Conservation (phyloP, 1,284 basidiomycete genomes). For the Wolfiporia cocos region DNA sequence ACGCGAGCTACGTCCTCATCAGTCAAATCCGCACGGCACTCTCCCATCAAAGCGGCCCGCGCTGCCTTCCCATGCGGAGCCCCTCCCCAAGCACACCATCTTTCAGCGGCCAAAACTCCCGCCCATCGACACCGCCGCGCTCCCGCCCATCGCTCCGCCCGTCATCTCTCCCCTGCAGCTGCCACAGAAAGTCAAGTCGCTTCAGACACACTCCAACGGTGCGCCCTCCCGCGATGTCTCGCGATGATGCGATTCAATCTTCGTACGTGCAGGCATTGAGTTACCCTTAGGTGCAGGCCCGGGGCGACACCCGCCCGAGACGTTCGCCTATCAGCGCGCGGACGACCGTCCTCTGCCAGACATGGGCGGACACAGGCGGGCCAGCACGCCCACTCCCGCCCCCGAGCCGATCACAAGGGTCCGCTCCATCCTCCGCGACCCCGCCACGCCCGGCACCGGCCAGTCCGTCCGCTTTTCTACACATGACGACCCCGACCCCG, state of each 20-base stretch:
- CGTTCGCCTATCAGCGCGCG: constrained; percentile 3
- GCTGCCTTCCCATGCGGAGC: constrained; percentile 33
- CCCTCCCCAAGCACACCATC: constrained; percentile 27
- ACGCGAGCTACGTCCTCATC: constrained; percentile 42
- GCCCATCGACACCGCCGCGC: constrained; percentile 15
- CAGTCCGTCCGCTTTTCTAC: constrained; percentile 72
- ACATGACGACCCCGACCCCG: constrained; percentile 56
- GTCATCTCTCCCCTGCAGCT: constrained; percentile 16
- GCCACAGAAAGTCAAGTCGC: constrained; percentile 51
- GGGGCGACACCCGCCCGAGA: constrained; percentile 20
- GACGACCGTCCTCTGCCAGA: neutral
- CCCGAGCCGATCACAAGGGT: too few species aligned
- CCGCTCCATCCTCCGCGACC: constrained; percentile 64
- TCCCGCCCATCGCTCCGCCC: neutral
- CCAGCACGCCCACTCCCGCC: neutral
- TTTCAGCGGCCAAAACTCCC: constrained; percentile 31
- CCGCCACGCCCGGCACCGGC: constrained; percentile 65
- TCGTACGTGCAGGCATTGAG: neutral
- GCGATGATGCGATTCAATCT: too few species aligned
- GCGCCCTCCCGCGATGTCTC: neutral
- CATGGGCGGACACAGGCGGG: neutral
- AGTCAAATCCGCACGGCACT: constrained; percentile 28
- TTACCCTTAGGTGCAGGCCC: neutral
- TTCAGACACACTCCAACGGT: constrained; percentile 34
- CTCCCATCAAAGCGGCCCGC: constrained; percentile 38